Base-by-base conservation (phyloP, 2,329 filamentous ascomycete genomes). In the Pyrenophora teres region DNA sequence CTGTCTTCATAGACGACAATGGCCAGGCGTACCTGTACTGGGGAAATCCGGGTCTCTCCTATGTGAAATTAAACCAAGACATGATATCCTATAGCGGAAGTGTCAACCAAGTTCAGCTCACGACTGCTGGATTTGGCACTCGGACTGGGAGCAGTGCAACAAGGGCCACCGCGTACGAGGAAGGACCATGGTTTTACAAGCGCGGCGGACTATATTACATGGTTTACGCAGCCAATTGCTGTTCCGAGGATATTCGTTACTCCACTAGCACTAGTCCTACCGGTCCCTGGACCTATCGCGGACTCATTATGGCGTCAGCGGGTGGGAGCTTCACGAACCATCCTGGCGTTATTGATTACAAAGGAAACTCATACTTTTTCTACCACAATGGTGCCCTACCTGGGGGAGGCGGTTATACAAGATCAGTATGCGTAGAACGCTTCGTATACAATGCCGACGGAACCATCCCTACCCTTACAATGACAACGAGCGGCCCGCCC, bases 21-120 rank as follows among this genome's bases (percentile, higher is more conserved):
- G 57, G 57, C 27, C 57, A 60, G 42, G 57, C 57, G 15, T 60
- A 60, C 21, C 38, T 60, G 4, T 60, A 56, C 50, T 60, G 54
- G 55, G 57, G 55, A 9, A 60, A 60, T 31, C 57, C 57, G 3
- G 39, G 49, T 21, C 50, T 60, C 13, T 56, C 46, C 40, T 56
- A 61, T 42, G 55, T 49, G 10, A 56, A 54, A 35, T 33, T 61
- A 16, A 58, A 58, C 43, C 10, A 35, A 12, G 55, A 61, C 32
- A 61, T 61, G 58, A 54, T 59, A 18, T 56, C 50, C 4, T 52
- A 54, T 39, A 50, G 46, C 31, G 55, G 58, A 30, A 13, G 54
- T 16, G 36, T 52, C 16, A 41, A 43, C 16, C 40, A 54, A 15
- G 56, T 59, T 16, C 16, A 36, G 19, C 50, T 59, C 30, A 56